Evolutionary conservation across 2,329 filamentous ascomycete genomes (phyloP), one percentile per base, ranked within the genome.

Genomic region (Arthrocladium fulminans): DNA sequence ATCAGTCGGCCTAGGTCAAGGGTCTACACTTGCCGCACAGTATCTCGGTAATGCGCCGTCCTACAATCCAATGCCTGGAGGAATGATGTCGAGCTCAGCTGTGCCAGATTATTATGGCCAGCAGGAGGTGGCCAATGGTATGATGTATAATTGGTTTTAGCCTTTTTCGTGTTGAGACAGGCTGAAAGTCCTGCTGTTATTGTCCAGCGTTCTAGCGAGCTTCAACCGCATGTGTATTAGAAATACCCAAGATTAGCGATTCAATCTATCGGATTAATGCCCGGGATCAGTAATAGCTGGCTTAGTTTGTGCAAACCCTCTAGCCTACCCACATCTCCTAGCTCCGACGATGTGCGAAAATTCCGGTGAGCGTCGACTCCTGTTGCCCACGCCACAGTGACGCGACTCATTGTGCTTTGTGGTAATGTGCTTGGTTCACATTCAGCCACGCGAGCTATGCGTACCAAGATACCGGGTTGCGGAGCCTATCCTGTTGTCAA

Each of bases 131-230:
- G 19, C 15, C 22, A 39, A 47, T 38, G 22, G 9, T 39, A 39
- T 25, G 20, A 25, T 19, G 32, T 38, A 39, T 20, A 39, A 25
- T n/a, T 45, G 42, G 27, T 45, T 45, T 27, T 45, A 27, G 22
- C 34, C 17, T 7, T 20, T 15, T 15, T 15, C 12, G 3, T 19
- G 6, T 9, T 19, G 24, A 34, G 5, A 3, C 9, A n/a, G 10
- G 4, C 22, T 19, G n/a, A 15, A 10, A 25, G 24, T 4, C n/a
- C 39, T 15, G 6, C n/a, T 42, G 7, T 2, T 42, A 25, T 25
- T 10, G 15, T 42, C 20, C 13, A 42, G 39, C 39, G 39, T 42
- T 42, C 22, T 42, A 42, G 39, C 39, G 22, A 42, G n/a, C 15
- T 15, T 7, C 13, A 3, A 42, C 22, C 13, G 13, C 10, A 10